These are phyloP conservation scores for Davidsoniella neocaledoniae DNA, from an alignment of 2,329 filamentous ascomycete species.

Conservation along the genomic window DNA sequence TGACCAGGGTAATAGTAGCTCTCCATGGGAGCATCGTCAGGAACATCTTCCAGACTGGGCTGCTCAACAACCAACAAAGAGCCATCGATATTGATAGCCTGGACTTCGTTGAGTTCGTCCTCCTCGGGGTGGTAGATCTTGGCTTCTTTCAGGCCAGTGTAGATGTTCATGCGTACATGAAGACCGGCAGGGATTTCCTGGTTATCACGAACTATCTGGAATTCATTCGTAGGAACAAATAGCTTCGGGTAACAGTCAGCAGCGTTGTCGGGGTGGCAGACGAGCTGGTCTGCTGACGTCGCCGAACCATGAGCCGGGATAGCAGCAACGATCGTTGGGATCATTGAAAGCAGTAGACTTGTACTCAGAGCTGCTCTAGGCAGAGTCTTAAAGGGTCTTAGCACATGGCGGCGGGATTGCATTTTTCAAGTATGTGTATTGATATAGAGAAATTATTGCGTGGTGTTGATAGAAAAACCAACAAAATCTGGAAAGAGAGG, in stretches of 20 bases:
- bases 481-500: background rate
- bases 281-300: conserved; percentile 30
- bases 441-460: too few species aligned
- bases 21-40: conserved; percentile 30
- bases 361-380: too few species aligned
- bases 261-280: conserved; percentile 44
- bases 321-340: conserved; percentile 6
- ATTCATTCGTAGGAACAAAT: conserved; percentile 47
- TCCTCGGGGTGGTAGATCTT: conserved; percentile 46
- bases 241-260: conserved; percentile 48
- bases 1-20: conserved; percentile 27
- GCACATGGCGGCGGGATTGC: too few species aligned
- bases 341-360: background rate
- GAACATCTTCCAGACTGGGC: conserved; percentile 20
- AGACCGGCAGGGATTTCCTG: conserved; percentile 49
- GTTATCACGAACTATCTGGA: conserved; percentile 44
- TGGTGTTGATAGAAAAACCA: background rate
- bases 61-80: conserved; percentile 36
- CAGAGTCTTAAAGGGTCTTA: too few species aligned
- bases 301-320: background rate
- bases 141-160: conserved; percentile 46
- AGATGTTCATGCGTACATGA: conserved; percentile 48
- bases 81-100: conserved; percentile 31
- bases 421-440: too few species aligned
- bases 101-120: conserved; percentile 27